A percentile compares a stretch with the other conserved stretches of the same genome.
These are phyloP conservation scores for Polytrichum commune DNA, from an alignment of 225 moss, liverwort and hornwort species.

Conservation along the genomic window DNA sequence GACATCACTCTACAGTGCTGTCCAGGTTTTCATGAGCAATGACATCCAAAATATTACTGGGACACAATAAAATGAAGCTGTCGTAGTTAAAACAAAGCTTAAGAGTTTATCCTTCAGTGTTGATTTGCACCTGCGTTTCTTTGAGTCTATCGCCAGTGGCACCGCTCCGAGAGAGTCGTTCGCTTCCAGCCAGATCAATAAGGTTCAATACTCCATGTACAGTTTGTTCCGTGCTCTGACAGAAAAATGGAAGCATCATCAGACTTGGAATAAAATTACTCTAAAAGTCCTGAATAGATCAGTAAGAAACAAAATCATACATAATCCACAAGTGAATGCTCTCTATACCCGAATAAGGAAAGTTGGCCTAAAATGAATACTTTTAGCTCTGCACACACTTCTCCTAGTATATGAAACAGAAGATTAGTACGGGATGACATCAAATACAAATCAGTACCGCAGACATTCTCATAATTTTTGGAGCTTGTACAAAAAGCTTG, in stretches of 20 bases:
- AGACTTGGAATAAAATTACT: not conserved
- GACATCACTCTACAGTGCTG: too few relatives aligned
- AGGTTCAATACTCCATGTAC: slow-evolving; percentile 96
- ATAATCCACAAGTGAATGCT: too few relatives aligned
- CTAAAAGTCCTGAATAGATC: too few relatives aligned
- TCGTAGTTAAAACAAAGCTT: not conserved
- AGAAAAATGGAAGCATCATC: not conserved
- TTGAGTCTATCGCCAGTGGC: slow-evolving; percentile 93
- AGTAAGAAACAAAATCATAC: too few relatives aligned
- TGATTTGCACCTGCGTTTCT: slow-evolving; percentile 77
- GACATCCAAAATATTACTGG: not conserved
- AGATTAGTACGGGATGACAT: too few relatives aligned
- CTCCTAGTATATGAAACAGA: too few relatives aligned
- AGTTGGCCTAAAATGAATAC: too few relatives aligned
- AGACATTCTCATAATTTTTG: not conserved
- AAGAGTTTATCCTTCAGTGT: not conserved
- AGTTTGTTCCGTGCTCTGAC: slow-evolving; percentile 83
- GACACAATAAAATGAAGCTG: not conserved
- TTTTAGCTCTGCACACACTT: too few relatives aligned
- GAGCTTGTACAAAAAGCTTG: too few relatives aligned
- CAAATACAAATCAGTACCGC: not conserved
- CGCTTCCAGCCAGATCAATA: slow-evolving; percentile 97
- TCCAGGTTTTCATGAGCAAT: too few relatives aligned
- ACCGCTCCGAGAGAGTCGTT: slow-evolving; percentile 91
- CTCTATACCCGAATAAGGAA: too few relatives aligned